Base-by-base conservation (phyloP, 169 alveolate genomes). In the Eimeria praecox region DNA sequence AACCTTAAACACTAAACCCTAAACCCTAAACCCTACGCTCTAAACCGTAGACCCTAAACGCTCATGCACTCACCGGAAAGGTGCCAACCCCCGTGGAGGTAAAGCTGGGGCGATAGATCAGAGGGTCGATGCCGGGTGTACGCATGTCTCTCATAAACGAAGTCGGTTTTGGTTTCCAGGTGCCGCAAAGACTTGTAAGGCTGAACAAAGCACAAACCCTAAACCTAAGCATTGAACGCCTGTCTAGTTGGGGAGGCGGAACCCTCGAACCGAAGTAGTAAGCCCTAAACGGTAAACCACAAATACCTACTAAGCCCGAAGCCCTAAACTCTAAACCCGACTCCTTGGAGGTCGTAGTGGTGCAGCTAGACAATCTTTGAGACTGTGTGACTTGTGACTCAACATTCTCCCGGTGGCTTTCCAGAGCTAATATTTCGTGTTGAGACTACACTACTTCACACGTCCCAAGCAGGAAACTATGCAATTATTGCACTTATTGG, bases 61-160 rank as follows among this genome's bases (percentile, higher is more conserved):
- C 35, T 3, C 22, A n/a, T 0, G 16, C 35, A 22, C 40, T 64
- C 9, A 52, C 92, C 92, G 20, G 92, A 85, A 30, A 89, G 83
- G n/a, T 89, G 95, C 95, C 95, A 89, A 20, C 95, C 95, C 38
- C 95, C 95, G 27, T 89, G 73, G 40, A 89, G 59, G 75, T 89
- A 89, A 27, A 44, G 71, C 59, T 73, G 95, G 9, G 95, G 95
- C 30, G 46, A 42, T 46, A 89, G 75, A 16, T 69, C 71, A 33
- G 95, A 89, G 20, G 73, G 95, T 35, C 77, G 24, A 27, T 89
- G 73, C 14, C 95, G 69, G 40, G 33, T 33, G 88, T 69, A 89
- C 8, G 85, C 95, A 52, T 71, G 95, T 2, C 56, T 40, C 8
- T 42, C 75, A 46, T 42, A n/a, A 16, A 52, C 56, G 42, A 75